These are phyloP conservation scores for Cystobasidium pallidum DNA, from an alignment of 1,284 basidiomycete genomes.

Conservation along the genomic window DNA sequence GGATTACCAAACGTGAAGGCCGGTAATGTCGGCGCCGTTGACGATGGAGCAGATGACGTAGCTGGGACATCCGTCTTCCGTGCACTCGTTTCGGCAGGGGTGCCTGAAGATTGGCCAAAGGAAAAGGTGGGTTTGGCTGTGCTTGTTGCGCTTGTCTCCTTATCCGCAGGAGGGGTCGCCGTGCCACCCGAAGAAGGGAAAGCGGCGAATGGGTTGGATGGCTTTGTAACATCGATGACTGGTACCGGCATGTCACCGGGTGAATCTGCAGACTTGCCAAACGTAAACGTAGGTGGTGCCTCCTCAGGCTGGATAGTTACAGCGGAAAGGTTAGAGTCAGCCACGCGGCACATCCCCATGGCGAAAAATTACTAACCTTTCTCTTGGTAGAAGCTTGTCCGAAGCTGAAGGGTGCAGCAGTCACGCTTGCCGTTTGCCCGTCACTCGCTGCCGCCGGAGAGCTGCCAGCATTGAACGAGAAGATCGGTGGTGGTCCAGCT, in stretches of 20 bases:
- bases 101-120: neutral
- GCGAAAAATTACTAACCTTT: neutral
- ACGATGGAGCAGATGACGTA: neutral
- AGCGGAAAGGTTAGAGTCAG: neutral
- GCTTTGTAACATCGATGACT: conserved; percentile 10
- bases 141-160: neutral
- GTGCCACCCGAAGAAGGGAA: conserved; percentile 16
- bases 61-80: neutral
- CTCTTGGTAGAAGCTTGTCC: conserved; percentile 4
- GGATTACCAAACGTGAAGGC: conserved; percentile 20
- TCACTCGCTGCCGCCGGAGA: neutral
- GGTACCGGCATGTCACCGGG: neutral
- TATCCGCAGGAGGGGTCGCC: neutral
- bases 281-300: neutral
- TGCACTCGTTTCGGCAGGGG: neutral
- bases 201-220: conserved; percentile 26
- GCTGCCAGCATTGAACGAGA: conserved; percentile 18
- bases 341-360: neutral
- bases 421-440: neutral
- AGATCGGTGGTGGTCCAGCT: neutral
- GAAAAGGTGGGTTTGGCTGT: neutral
- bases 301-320: neutral
- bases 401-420: neutral
- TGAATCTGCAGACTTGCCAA: neutral
- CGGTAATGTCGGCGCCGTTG: neutral